Percentiles rank a stretch among this genome's conserved stretches.
Conservation (phyloP, 148 eudicot genomes). For the Polygonum aviculare region DNA sequence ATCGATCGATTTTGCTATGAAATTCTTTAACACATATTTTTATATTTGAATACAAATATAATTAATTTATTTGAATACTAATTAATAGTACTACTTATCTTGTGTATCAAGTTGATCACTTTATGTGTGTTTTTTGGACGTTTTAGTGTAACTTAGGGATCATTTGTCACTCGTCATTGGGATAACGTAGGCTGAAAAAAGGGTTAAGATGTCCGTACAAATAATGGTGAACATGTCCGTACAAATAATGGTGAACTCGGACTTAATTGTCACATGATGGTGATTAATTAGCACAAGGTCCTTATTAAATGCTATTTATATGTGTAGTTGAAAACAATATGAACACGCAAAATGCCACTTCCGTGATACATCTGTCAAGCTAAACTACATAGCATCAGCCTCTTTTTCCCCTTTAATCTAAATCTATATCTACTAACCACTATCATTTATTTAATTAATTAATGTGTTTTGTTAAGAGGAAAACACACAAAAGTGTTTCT, state of each 20-base stretch:
- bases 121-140: neutral
- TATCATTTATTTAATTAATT: neutral
- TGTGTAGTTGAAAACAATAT: neutral
- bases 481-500: too few relatives aligned
- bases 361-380: neutral
- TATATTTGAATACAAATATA: too few relatives aligned
- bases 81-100: too few relatives aligned
- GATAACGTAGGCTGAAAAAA: neutral
- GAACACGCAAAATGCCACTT: neutral
- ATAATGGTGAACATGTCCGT: neutral
- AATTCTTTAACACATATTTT: too few relatives aligned
- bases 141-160: neutral
- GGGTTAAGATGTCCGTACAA: too few relatives aligned
- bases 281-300: neutral
- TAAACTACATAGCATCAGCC: neutral
- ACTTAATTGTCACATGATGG: neutral
- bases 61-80: too few relatives aligned
- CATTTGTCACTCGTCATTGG: neutral
- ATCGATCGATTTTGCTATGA: too few relatives aligned
- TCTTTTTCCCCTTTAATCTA: neutral
- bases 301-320: neutral
- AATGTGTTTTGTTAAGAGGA: too few relatives aligned
- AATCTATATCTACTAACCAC: neutral
- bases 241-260: neutral
- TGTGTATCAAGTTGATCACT: too few relatives aligned